Evolutionary conservation across 805 yeast species (phyloP).

Genomic region (Candida ascalaphidarum): DNA sequence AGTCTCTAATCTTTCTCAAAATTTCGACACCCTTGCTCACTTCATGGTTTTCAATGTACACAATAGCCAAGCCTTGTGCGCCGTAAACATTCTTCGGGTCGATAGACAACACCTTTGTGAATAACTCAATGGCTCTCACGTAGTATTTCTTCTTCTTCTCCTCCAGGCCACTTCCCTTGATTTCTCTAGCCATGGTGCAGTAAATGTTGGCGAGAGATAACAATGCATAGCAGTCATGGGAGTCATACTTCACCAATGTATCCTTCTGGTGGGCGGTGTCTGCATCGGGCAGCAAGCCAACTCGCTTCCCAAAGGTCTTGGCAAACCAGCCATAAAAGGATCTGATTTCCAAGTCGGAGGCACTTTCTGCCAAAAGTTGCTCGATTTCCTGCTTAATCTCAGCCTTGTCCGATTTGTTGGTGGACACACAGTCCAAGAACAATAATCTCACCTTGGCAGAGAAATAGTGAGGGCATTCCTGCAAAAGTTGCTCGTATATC

Average conservation of each 20-base stretch:
- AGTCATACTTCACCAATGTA: slow-evolving; percentile 71
- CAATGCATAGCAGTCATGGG: slow-evolving; percentile 85
- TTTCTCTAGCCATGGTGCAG: slow-evolving; percentile 71
- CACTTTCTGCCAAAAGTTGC: slow-evolving; percentile 42
- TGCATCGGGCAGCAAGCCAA: slow-evolving; percentile 39
- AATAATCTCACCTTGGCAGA: slow-evolving; percentile 69
- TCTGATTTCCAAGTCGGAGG: slow-evolving; percentile 70
- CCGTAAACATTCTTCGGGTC: slow-evolving; percentile 89
- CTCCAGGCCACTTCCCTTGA: slow-evolving; percentile 44
- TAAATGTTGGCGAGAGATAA: slow-evolving; percentile 87
- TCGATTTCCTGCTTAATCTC: slow-evolving; percentile 48
- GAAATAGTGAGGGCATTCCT: slow-evolving; percentile 57
- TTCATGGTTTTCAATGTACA: slow-evolving; percentile 79
- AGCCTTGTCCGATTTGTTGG: slow-evolving; percentile 24
- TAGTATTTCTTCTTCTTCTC: slow-evolving; percentile 62
- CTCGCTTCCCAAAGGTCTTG: slow-evolving; percentile 46
- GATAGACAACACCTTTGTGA: slow-evolving; percentile 75
- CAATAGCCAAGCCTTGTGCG: slow-evolving; percentile 94
- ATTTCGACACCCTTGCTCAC: slow-evolving; percentile 73
- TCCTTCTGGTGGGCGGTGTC: slow-evolving; percentile 80
- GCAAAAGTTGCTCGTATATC: slow-evolving; percentile 49
- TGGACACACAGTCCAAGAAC: slow-evolving; percentile 47
- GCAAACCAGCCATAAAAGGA: slow-evolving; percentile 91
- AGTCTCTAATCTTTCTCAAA: slow-evolving; percentile 82
- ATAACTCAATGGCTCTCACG: slow-evolving; percentile 85